These are phyloP conservation scores for Geotrichum ghanense DNA, from an alignment of 805 yeast species.

Conservation along the genomic window DNA sequence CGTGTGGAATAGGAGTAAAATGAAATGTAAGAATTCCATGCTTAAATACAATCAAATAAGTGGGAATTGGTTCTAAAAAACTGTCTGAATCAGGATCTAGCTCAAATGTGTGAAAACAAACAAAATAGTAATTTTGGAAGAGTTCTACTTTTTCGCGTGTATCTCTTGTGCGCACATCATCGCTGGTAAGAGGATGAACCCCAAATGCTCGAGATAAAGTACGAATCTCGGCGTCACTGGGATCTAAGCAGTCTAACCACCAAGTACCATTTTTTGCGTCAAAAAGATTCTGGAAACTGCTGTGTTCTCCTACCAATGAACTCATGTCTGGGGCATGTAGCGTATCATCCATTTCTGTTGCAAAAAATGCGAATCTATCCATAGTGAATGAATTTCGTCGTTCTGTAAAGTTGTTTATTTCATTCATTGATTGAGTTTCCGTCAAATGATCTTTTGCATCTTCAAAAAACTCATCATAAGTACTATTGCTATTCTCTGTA, in stretches of 20 bases:
- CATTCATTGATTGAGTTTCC: constrained; percentile 3
- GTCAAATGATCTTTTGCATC: neutral
- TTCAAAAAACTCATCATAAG: neutral
- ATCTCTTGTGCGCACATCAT: constrained; percentile 93
- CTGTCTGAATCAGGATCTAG: constrained; percentile 74
- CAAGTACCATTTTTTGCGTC: constrained; percentile 66
- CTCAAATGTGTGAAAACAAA: constrained; percentile 94
- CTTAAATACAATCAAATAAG: constrained; percentile 49
- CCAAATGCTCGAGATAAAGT: constrained; percentile 88
- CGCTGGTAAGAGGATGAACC: constrained; percentile 95
- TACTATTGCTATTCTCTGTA: constrained; percentile 4
- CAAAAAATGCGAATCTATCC: constrained; percentile 75
- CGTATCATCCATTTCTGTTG: constrained; percentile 74
- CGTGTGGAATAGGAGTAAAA: constrained; percentile 45
- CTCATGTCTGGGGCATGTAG: constrained; percentile 83
- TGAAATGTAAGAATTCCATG: constrained; percentile 53
- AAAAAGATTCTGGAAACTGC: constrained; percentile 58
- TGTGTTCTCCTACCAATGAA: constrained; percentile 48
- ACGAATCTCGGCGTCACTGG: constrained; percentile 92
- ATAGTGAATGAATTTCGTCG: constrained; percentile 31
- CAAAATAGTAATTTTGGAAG: constrained; percentile 82
- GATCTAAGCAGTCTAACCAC: constrained; percentile 94
- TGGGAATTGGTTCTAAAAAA: constrained; percentile 53
- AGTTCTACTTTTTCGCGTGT: constrained; percentile 95
- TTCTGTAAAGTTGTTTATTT: neutral